Percentiles rank a stretch among this genome's conserved stretches.
Conservation (phyloP, 2,329 filamentous ascomycete genomes). For the Anisogramma anomala region DNA sequence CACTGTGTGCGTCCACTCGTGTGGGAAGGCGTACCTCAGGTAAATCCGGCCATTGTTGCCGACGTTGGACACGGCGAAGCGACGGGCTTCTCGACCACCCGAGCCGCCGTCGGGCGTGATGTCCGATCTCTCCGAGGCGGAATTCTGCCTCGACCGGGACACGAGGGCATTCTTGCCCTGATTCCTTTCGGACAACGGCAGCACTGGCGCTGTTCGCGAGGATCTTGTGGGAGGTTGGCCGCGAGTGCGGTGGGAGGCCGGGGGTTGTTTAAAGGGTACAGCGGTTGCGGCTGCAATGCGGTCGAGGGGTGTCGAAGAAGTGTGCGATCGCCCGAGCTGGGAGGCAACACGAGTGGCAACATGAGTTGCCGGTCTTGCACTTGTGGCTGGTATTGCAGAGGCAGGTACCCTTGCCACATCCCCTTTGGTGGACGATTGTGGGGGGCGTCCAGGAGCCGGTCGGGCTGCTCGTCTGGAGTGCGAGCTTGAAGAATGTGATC, state of each 20-base stretch:
- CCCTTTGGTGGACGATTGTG: slow-evolving; percentile 1
- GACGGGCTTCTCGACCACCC: slow-evolving; percentile 52
- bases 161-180: slow-evolving; percentile 28
- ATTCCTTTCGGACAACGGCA: slow-evolving; percentile 35
- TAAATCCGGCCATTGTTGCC: slow-evolving; percentile 77
- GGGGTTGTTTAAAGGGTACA: slow-evolving; percentile 4
- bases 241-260: slow-evolving; percentile 4
- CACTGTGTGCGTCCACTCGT: not conserved
- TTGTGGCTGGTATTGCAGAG: slow-evolving; percentile 5
- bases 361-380: too few relatives aligned
- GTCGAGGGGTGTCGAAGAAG: slow-evolving; percentile 3
- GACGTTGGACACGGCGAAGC: slow-evolving; percentile 72
- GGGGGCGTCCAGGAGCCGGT: slow-evolving; percentile 5
- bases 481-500: too few relatives aligned
- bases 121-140: slow-evolving; percentile 44
- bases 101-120: slow-evolving; percentile 49
- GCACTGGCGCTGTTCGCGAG: slow-evolving; percentile 26
- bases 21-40: slow-evolving; percentile 49
- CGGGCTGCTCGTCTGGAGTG: not conserved
- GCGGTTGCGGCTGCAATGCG: slow-evolving; percentile 1
- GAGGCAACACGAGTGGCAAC: too few relatives aligned
- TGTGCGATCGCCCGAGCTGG: slow-evolving; percentile 6
- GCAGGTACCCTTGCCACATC: slow-evolving; percentile 7
- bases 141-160: slow-evolving; percentile 34
- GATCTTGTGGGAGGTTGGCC: slow-evolving; percentile 17